Conservation (phyloP, 805 yeast genomes). For the Barnettozyma sp. region DNA sequence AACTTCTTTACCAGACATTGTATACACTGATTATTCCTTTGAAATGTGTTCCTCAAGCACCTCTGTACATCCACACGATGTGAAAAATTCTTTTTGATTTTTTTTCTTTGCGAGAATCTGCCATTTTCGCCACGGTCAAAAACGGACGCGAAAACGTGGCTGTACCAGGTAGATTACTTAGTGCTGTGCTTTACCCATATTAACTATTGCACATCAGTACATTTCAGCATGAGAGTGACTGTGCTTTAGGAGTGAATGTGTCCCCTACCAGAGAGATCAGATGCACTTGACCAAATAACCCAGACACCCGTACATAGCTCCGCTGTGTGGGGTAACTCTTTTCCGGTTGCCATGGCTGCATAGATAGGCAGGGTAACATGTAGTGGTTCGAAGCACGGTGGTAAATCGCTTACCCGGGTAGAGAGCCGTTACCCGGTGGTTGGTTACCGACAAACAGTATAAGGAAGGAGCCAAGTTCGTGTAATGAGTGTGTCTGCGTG, state of each 20-base stretch:
- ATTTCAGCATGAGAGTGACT: constrained; percentile 18
- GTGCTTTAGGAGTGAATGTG: constrained; percentile 1
- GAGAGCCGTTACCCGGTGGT: too few species aligned
- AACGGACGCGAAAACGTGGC: constrained; percentile 8
- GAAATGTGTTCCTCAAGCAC: neutral
- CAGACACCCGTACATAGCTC: too few species aligned
- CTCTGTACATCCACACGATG: too few species aligned
- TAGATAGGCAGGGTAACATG: too few species aligned
- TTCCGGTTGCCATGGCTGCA: too few species aligned
- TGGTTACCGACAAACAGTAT: too few species aligned
- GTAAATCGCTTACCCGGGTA: neutral
- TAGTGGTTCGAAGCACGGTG: neutral
- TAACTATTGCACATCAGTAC: constrained; percentile 19
- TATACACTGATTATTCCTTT: constrained; percentile 15
- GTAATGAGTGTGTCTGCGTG: too few species aligned
- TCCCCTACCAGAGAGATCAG: too few species aligned
- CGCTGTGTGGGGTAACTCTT: too few species aligned
- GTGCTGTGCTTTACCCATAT: constrained; percentile 22
- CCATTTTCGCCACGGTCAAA: constrained; percentile 1
- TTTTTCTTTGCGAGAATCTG: constrained; percentile 1
- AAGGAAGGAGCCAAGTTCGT: too few species aligned
- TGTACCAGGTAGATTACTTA: constrained; percentile 14
- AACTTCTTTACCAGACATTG: constrained; percentile 87
- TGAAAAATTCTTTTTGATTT: constrained; percentile 5
- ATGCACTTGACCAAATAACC: too few species aligned